phyloP scores from a whole-genome alignment of 140 eudicot species.

The Stevia rebaudiana region DNA sequence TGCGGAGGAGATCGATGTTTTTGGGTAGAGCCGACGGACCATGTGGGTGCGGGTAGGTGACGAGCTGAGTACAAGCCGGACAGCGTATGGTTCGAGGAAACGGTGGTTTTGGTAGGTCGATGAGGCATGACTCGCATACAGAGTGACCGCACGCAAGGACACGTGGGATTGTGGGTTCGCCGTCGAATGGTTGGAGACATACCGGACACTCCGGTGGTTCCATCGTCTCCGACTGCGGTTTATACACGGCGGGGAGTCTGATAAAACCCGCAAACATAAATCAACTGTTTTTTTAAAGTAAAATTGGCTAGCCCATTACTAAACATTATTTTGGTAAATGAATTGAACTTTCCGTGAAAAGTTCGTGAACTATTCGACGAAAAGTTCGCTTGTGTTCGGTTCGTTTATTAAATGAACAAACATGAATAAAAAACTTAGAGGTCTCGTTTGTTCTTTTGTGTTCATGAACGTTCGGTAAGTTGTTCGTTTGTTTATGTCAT shows the following conservation, averaged over 20 bases:
- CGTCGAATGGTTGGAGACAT: slow-evolving; percentile 61
- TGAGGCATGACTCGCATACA: slow-evolving; percentile 56
- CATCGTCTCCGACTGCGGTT: slow-evolving; percentile 13
- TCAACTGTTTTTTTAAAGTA: too few species aligned
- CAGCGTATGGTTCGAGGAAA: slow-evolving; percentile 64
- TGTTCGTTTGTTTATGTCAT: too few species aligned
- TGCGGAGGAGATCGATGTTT: slow-evolving; percentile 72
- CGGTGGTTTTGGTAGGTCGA: slow-evolving; percentile 59
- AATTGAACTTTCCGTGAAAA: too few species aligned
- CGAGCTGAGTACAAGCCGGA: slow-evolving; percentile 76
- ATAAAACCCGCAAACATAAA: too few species aligned
- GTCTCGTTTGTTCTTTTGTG: too few species aligned
- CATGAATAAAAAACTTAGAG: too few species aligned
- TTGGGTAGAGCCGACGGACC: slow-evolving; percentile 66
- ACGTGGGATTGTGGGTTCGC: slow-evolving; percentile 52
- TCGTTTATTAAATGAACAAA: too few species aligned
- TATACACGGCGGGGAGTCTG: not conserved
- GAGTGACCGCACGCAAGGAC: slow-evolving; percentile 92
- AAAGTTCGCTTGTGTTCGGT: too few species aligned
- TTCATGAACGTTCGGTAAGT: too few species aligned
- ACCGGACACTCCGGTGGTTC: slow-evolving; percentile 66
- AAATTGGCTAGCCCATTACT: too few species aligned
- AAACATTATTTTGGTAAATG: too few species aligned
- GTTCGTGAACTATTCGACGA: too few species aligned
- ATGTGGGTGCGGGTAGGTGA: slow-evolving; percentile 38